phyloP scores from a whole-genome alignment of 2,329 filamentous ascomycete species.

The Endocalyx cinctus region DNA sequence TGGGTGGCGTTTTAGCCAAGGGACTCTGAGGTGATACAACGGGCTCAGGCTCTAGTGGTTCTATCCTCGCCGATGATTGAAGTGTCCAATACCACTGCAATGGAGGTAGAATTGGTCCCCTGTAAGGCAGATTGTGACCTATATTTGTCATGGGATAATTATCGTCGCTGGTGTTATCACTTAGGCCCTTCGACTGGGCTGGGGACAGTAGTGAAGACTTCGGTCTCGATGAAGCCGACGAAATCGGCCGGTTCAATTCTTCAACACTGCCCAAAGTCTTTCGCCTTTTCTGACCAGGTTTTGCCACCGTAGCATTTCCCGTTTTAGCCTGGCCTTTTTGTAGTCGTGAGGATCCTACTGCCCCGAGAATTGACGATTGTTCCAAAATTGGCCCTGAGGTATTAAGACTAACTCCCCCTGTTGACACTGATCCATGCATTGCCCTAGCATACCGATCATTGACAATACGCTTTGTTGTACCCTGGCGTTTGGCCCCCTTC shows the following conservation, averaged over 20 bases:
- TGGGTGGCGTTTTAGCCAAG: constrained; percentile 12
- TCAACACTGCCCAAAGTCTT: constrained; percentile 11
- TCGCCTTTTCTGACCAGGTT: not conserved
- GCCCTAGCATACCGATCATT: too few relatives aligned
- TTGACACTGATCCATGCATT: too few relatives aligned
- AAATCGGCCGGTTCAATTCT: not conserved
- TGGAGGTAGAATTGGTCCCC: constrained; percentile 18
- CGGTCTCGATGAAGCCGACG: not conserved
- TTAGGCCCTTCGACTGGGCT: too few relatives aligned
- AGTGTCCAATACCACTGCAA: constrained; percentile 18
- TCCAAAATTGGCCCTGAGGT: too few relatives aligned
- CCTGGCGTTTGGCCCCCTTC: constrained; percentile 1
- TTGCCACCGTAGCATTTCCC: too few relatives aligned
- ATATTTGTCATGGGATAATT: not conserved
- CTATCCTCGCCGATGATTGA: constrained; percentile 16
- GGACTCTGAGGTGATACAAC: constrained; percentile 24
- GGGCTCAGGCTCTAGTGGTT: constrained; percentile 21
- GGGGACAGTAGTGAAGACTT: too few relatives aligned
- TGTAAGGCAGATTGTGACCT: constrained; percentile 1
- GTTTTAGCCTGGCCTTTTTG: too few relatives aligned
- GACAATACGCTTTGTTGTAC: too few relatives aligned
- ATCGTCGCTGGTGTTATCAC: not conserved
- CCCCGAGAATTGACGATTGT: too few relatives aligned
- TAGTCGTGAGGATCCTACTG: too few relatives aligned
- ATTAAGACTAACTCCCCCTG: too few relatives aligned